phyloP scores from a whole-genome alignment of 129 eudicot species.

The Helichrysum umbraculigerum region DNA sequence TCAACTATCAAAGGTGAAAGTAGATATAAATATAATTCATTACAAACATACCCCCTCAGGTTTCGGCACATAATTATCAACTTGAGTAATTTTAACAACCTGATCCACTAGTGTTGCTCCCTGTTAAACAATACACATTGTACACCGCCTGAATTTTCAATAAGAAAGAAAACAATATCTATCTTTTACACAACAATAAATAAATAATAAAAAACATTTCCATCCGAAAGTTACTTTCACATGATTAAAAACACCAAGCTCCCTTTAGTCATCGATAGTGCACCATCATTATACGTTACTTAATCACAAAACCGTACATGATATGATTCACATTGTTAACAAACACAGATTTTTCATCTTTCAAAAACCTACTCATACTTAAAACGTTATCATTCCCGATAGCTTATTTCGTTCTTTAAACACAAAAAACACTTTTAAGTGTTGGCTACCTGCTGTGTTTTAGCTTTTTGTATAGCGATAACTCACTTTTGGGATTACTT shows the following conservation, averaged over 20 bases:
- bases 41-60: constrained; percentile 52
- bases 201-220: neutral
- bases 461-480: neutral
- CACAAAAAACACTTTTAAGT: neutral
- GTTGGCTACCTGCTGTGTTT: neutral
- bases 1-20: neutral
- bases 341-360: no score
- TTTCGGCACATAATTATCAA: constrained; percentile 69
- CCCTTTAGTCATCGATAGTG: neutral
- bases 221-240: neutral
- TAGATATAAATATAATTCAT: neutral
- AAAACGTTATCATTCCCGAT: neutral
- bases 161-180: neutral
- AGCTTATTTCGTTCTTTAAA: neutral
- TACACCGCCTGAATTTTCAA: neutral
- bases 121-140: constrained; percentile 43
- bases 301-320: no score
- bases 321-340: neutral
- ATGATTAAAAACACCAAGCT: neutral
- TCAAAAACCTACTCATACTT: neutral
- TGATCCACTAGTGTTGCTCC: constrained; percentile 99
- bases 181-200: neutral
- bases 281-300: neutral
- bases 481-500: neutral
- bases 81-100: constrained; percentile 71